phyloP scores from a whole-genome alignment of 208 protist genomes.

The Trypanosoma caninum region DNA sequence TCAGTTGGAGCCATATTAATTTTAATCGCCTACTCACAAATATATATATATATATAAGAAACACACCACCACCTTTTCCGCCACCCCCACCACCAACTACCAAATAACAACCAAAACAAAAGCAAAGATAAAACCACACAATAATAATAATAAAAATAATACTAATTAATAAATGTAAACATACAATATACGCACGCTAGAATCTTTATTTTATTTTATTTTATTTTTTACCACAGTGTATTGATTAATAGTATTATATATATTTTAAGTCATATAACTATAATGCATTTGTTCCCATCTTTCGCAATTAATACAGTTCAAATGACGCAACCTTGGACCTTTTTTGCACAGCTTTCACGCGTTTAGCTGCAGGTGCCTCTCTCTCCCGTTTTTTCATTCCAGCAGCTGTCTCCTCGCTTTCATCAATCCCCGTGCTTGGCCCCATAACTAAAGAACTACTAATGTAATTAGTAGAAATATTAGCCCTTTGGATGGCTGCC shows the following conservation, averaged over 20 bases:
- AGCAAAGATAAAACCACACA: slow-evolving; percentile 1
- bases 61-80: too few relatives aligned
- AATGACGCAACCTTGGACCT: slow-evolving; percentile 22
- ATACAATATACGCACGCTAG: background rate
- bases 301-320: slow-evolving; percentile 13
- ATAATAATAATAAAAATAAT: slow-evolving; percentile 21
- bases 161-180: background rate
- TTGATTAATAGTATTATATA: too few relatives aligned
- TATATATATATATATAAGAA: background rate
- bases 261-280: too few relatives aligned
- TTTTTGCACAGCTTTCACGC: background rate
- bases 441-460: slow-evolving; percentile 53
- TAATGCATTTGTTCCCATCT: too few relatives aligned
- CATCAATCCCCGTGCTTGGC: slow-evolving; percentile 26
- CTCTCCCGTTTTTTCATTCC: background rate
- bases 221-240: too few relatives aligned
- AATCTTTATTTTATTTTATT: background rate
- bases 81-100: too few relatives aligned
- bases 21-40: background rate
- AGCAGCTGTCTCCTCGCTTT: slow-evolving; percentile 5
- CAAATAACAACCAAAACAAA: slow-evolving; percentile 6
- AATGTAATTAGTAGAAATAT: slow-evolving; percentile 73
- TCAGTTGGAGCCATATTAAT: slow-evolving; percentile 51
- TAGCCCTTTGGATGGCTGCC: slow-evolving; percentile 62
- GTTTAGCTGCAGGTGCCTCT: background rate